A percentile compares a stretch with the other conserved stretches of the same genome.
Conservation (phyloP, 2,329 filamentous ascomycete species). For the Nectriaceae sp. region DNA sequence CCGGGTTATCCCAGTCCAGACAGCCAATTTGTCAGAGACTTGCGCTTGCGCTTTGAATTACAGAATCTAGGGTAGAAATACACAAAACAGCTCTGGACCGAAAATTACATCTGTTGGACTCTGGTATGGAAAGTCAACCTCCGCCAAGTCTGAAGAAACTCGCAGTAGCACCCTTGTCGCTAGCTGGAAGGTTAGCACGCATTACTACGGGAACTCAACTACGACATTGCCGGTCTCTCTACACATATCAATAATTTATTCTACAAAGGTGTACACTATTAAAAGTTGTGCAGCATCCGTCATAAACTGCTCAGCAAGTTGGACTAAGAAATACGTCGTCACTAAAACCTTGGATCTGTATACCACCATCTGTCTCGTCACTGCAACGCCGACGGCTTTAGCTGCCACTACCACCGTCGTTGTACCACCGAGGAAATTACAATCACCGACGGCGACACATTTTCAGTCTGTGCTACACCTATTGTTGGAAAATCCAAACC, state of each 20-base stretch:
- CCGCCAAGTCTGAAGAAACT: too few species aligned
- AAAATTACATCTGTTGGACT: too few species aligned
- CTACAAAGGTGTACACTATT: slow-evolving; percentile 3
- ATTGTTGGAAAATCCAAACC: neutral
- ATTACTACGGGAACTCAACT: neutral
- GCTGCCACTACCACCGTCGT: neutral
- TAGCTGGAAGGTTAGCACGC: neutral
- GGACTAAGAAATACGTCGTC: neutral
- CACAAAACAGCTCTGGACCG: too few species aligned
- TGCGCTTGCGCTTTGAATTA: too few species aligned
- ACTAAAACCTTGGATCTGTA: slow-evolving; percentile 2
- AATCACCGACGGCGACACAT: neutral
- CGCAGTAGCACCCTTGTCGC: too few species aligned
- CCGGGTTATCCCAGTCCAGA: too few species aligned
- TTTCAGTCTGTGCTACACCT: neutral
- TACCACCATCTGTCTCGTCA: slow-evolving; percentile 3
- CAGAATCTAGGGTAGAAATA: too few species aligned
- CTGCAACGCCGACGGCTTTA: neutral
- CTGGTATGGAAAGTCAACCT: too few species aligned
- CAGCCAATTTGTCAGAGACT: too few species aligned
- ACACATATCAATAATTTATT: slow-evolving; percentile 3
- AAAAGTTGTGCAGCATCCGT: slow-evolving; percentile 1
- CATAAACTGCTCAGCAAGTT: slow-evolving; percentile 4
- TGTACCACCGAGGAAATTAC: neutral
- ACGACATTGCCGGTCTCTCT: neutral